A percentile compares a stretch with the other conserved stretches of the same genome.
Evolutionary conservation across 805 yeast genomes (phyloP).

Genomic region (Lipomyces yamanashiensis): DNA sequence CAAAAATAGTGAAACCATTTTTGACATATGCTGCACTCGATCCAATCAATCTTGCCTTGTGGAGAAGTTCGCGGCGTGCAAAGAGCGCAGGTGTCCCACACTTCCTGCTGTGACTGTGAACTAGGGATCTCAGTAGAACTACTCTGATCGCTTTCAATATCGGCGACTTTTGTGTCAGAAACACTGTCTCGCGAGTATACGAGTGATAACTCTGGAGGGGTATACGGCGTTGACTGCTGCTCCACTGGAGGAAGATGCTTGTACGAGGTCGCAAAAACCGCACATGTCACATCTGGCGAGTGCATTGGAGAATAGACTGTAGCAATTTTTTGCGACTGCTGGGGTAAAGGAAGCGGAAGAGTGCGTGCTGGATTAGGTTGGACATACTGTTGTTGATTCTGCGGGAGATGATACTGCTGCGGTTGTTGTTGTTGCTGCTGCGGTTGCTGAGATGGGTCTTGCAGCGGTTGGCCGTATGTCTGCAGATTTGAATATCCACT

Average conservation of each 20-base stretch:
- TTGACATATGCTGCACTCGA: slow-evolving; percentile 60
- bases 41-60: slow-evolving; percentile 50
- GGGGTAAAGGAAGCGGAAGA: slow-evolving; percentile 4
- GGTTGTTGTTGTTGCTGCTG: slow-evolving; percentile 3
- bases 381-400: neutral
- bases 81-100: slow-evolving; percentile 35
- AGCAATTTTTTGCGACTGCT: neutral
- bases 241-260: slow-evolving; percentile 12
- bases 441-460: neutral
- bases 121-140: neutral
- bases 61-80: slow-evolving; percentile 37
- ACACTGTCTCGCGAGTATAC: neutral
- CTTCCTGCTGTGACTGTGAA: slow-evolving; percentile 14
- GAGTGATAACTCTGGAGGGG: slow-evolving; percentile 24
- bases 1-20: slow-evolving; percentile 63
- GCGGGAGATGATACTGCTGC: neutral
- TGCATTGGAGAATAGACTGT: slow-evolving; percentile 23
- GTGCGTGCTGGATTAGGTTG: slow-evolving; percentile 4
- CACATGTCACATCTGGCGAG: slow-evolving; percentile 27
- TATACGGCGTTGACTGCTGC: slow-evolving; percentile 29
- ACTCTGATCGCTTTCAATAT: neutral
- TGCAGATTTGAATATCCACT: neutral
- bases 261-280: slow-evolving; percentile 6
- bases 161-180: neutral
- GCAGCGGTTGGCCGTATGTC: neutral